Evolutionary conservation across 176 grass and related monocot genomes (phyloP), one percentile per base, ranked within the genome.

Genomic region (Carex kokanica): DNA sequence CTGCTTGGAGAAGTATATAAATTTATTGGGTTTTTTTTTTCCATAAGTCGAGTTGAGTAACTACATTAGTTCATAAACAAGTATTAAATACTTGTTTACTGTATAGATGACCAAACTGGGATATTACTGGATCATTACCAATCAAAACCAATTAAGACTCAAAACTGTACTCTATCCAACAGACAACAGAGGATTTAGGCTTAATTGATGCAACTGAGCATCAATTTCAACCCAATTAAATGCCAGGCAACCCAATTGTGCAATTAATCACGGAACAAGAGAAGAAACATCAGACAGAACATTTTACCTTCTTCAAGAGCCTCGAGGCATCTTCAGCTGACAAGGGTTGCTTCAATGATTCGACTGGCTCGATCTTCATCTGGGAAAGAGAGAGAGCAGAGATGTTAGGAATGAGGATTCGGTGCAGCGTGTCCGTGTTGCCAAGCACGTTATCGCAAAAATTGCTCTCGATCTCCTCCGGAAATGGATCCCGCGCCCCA

Each of bases 401-500:
- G 67, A 94, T 51, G 0, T 78, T 88, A 8, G 95, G 95, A 85
- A 98, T 93, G 81, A 98, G 89, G 90, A 98, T 98, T 31, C 86
- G 89, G 89, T 98, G 95, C 45, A 93, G 79, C 10, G 92, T 98
- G 81, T 98, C 92, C 3, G 81, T 84, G 84, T 91, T 79, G 7
- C 95, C 95, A 38, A 98, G 84, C 68, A 85, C 83, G 36, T 94
- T 98, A 49, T 95, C 92, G 14, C 68, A 74, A 79, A 91, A 98
- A n/a, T 95, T 87, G 88, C 92, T 93, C 86, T 81, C 95, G 57
- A 94, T 60, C 92, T 98, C 95, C 82, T 63, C 87, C 23, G 92
- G 95, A 87, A 93, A 98, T 0, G 95, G 92, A 87, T 98, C 91
- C 27, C 92, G 70, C 15, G 89, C 90, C 8, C 92, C 92, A 0